These are phyloP conservation scores for Sporothrix curviconia DNA, from an alignment of 2,329 filamentous ascomycete species.

Conservation along the genomic window DNA sequence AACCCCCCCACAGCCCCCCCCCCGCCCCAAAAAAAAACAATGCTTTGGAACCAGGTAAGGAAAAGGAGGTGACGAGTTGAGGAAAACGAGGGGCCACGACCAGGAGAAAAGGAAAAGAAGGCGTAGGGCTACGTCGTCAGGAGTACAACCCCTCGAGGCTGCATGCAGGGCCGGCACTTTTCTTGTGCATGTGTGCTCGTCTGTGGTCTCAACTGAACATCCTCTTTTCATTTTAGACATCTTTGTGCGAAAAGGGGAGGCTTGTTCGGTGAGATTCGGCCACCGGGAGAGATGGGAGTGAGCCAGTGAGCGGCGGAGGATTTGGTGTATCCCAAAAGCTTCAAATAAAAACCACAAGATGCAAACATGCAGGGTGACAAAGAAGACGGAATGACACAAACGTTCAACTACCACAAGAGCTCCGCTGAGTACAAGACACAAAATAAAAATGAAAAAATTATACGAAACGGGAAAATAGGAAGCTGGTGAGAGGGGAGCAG, in stretches of 20 bases:
- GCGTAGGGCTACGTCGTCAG: too few species aligned
- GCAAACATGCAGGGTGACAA: neutral
- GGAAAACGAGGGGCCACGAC: too few species aligned
- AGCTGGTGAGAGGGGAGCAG: neutral
- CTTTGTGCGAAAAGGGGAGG: neutral
- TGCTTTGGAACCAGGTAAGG: too few species aligned
- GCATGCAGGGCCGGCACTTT: conserved; percentile 1
- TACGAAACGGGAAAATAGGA: neutral
- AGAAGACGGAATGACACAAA: neutral
- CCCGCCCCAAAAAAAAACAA: too few species aligned
- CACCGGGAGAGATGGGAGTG: neutral
- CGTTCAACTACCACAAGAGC: neutral
- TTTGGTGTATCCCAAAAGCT: conserved; percentile 7
- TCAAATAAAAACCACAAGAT: neutral
- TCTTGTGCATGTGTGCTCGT: too few species aligned
- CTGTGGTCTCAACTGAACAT: too few species aligned
- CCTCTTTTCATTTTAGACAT: neutral
- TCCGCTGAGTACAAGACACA: neutral
- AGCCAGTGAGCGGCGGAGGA: neutral
- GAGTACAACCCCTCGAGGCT: too few species aligned
- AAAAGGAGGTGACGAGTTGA: too few species aligned
- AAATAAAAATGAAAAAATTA: neutral
- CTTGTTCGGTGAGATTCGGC: neutral
- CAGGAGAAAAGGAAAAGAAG: too few species aligned
- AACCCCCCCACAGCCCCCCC: too few species aligned